phyloP scores from a whole-genome alignment of 2,329 filamentous ascomycete species.

The Clonostachys sp. region DNA sequence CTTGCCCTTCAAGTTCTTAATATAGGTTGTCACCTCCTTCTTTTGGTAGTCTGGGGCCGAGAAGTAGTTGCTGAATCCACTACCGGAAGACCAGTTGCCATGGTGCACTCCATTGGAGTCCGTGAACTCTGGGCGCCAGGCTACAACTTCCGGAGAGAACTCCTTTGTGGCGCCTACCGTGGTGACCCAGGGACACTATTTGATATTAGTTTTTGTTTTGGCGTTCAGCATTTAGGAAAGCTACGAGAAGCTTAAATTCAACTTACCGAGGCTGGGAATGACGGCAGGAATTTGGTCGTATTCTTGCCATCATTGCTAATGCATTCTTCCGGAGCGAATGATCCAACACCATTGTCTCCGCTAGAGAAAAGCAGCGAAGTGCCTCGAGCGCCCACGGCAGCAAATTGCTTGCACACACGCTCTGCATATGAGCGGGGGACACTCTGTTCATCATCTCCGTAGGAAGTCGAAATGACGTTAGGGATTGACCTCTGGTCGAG shows the following conservation, averaged over 20 bases:
- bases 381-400: constrained; percentile 21
- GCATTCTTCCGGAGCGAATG: constrained; percentile 21
- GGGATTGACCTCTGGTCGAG: constrained; percentile 23
- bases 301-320: constrained; percentile 51
- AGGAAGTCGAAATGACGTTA: constrained; percentile 26
- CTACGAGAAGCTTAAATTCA: constrained; percentile 3
- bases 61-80: constrained; percentile 44
- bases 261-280: constrained; percentile 40
- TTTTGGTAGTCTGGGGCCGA: constrained; percentile 33
- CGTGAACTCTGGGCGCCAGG: constrained; percentile 1
- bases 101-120: constrained; percentile 12
- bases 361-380: constrained; percentile 16
- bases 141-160: not conserved
- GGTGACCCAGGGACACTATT: constrained; percentile 24
- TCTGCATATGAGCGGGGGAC: constrained; percentile 19
- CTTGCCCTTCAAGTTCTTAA: constrained; percentile 30
- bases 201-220: not conserved
- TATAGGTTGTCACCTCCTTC: constrained; percentile 26
- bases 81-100: constrained; percentile 18
- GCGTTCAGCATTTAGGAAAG: not conserved
- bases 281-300: constrained; percentile 44
- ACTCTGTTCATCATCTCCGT: constrained; percentile 25
- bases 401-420: constrained; percentile 21
- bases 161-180: constrained; percentile 31
- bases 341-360: constrained; percentile 18